These are phyloP conservation scores for Drosera capensis DNA, from an alignment of 148 eudicot genomes.

Conservation along the genomic window DNA sequence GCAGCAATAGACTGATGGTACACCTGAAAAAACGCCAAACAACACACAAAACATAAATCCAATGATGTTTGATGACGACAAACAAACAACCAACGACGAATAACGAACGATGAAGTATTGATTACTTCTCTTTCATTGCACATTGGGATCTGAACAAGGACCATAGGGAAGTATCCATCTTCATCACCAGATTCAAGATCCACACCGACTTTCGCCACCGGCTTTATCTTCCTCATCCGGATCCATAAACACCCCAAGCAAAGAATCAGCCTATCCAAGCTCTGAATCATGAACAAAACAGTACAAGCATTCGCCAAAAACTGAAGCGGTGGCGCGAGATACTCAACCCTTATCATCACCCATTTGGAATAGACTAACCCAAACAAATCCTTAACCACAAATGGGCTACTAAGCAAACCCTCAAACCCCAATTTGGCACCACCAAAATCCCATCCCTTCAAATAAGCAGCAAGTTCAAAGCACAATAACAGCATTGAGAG, in stretches of 20 bases:
- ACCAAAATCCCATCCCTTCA: conserved; percentile 48
- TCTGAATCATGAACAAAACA: conserved; percentile 60
- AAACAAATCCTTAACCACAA: conserved; percentile 22
- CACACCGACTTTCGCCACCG: conserved; percentile 18
- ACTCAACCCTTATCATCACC: conserved; percentile 60
- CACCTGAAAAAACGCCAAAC: conserved; percentile 33
- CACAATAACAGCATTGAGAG: conserved; percentile 32
- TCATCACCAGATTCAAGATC: conserved; percentile 69
- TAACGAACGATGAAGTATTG: neutral
- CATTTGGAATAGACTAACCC: conserved; percentile 43
- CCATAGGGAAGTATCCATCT: conserved; percentile 76
- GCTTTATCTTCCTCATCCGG: conserved; percentile 54
- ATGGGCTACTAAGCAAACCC: conserved; percentile 14
- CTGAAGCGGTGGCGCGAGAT: conserved; percentile 71
- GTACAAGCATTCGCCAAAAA: conserved; percentile 60
- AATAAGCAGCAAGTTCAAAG: conserved; percentile 53
- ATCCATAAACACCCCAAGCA: conserved; percentile 86
- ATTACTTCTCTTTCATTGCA: conserved; percentile 91
- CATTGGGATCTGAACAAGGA: conserved; percentile 98
- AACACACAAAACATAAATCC: neutral
- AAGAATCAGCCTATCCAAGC: conserved; percentile 61
- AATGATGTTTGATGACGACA: neutral
- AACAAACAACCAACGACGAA: neutral
- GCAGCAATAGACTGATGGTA: conserved; percentile 94
- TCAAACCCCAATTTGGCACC: conserved; percentile 28